Evolutionary conservation across 2,329 filamentous ascomycete genomes (phyloP), one percentile per base, ranked within the genome.

Genomic region (Aureobasidium sp.): DNA sequence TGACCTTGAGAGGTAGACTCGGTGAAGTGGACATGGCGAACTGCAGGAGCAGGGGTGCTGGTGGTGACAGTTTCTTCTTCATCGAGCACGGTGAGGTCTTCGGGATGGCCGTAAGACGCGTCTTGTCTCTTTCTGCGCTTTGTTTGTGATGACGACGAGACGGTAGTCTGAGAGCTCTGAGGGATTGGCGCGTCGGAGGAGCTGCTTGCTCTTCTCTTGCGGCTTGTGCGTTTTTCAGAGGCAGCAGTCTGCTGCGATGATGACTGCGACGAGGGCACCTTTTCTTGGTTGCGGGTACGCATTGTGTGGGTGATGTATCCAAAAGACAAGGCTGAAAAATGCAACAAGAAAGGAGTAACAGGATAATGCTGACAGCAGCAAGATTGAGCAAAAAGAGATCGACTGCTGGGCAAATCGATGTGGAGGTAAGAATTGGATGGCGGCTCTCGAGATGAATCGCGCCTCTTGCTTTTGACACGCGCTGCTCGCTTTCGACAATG

Each of bases 1-100:
- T 68, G 65, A 43, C 62, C 65, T 43, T 65, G 39, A n/a, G 63
- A 63, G 46, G 57, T 61, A 44, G 64, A 63, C 29, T 65, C 65
- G 32, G 67, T 67, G 50, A 73, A 73, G 63, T 68, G 68, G 29
- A 73, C 70, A 62, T 71, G 70, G 59, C 68, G 60, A 15, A 34
- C 17, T 27, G 59, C 29, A 24, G 60, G 66, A 34, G 60, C 48
- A 15, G 60, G 68, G 17, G 67, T 63, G 12, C 41, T 36, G 47
- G 51, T 20, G 20, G 59, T 53, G 47, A 41, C 39, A 20, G 17
- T 17, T 5, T 63, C 50, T 27, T 63, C 62, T 32, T 61, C 52
- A 8, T 61, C 52, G 20, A 46, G 43, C 5, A 62, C 27, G 24
- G 39, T 24, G 12, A 57, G 50, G 17, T 61, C 47, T 36, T 57